phyloP scores from a whole-genome alignment of 176 grass and related monocot species.

The Bromus sterilis region DNA sequence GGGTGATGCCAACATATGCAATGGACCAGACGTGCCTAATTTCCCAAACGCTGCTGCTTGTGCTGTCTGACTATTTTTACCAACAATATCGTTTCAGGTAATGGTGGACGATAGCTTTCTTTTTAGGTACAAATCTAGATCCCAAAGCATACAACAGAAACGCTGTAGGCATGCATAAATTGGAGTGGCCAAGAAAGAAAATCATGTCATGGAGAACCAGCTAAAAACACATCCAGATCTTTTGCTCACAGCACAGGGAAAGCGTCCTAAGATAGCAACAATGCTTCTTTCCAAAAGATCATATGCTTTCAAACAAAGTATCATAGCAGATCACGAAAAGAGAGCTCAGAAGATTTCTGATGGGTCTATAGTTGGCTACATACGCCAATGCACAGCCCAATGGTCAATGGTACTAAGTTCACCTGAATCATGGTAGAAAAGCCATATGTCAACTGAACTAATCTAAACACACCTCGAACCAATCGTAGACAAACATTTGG shows the following conservation, averaged over 20 bases:
- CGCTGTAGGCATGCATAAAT: neutral
- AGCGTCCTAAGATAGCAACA: constrained; percentile 6
- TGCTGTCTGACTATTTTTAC: neutral
- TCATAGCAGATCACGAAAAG: neutral
- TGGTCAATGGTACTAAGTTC: neutral
- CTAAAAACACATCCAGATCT: neutral
- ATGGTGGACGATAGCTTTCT: neutral
- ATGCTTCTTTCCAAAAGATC: constrained; percentile 13
- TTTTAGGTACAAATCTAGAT: neutral
- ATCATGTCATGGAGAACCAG: neutral
- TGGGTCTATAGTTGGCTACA: neutral
- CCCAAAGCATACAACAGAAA: neutral
- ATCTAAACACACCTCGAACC: neutral
- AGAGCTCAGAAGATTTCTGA: neutral
- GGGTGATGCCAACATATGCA: neutral
- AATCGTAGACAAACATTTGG: neutral
- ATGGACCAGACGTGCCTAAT: neutral
- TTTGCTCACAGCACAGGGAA: neutral
- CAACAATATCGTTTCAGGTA: neutral
- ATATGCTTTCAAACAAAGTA: neutral
- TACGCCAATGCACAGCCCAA: neutral
- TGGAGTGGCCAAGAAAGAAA: neutral
- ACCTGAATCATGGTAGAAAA: neutral
- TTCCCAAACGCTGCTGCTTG: neutral
- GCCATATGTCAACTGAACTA: neutral